Evolutionary conservation across 2,329 filamentous ascomycete genomes (phyloP).

Genomic region (Ceratocystis colombiana): DNA sequence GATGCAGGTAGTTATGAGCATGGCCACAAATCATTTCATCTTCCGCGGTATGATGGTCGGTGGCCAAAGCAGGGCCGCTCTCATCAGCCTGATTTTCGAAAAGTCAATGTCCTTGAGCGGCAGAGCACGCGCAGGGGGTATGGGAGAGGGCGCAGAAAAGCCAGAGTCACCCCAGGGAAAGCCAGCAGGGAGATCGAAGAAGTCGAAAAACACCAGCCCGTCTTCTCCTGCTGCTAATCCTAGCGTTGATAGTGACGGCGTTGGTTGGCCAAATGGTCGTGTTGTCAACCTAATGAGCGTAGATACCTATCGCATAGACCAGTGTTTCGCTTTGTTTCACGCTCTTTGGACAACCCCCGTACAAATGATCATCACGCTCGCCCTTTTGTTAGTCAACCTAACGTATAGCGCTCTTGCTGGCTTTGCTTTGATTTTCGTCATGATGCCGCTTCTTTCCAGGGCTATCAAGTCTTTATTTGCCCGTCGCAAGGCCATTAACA

Average conservation of each 20-base stretch:
- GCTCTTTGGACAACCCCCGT: constrained; percentile 82
- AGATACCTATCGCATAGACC: constrained; percentile 85
- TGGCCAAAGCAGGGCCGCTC: constrained; percentile 66
- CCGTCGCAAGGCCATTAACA: constrained; percentile 74
- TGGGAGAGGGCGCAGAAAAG: constrained; percentile 36
- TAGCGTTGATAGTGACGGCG: constrained; percentile 49
- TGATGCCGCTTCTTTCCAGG: constrained; percentile 64
- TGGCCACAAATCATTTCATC: constrained; percentile 82
- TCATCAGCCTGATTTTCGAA: constrained; percentile 82
- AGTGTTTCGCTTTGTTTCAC: constrained; percentile 81
- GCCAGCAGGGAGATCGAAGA: constrained; percentile 35
- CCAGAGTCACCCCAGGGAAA: constrained; percentile 40
- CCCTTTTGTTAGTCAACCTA: constrained; percentile 74
- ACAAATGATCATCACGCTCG: constrained; percentile 64
- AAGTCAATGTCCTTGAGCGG: constrained; percentile 86
- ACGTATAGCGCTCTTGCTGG: constrained; percentile 83
- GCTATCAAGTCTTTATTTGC: constrained; percentile 68
- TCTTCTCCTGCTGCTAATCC: constrained; percentile 28
- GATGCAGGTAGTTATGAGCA: constrained; percentile 76
- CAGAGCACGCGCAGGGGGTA: constrained; percentile 73
- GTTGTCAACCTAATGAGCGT: constrained; percentile 92
- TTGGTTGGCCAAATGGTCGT: constrained; percentile 85
- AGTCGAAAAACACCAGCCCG: constrained; percentile 32
- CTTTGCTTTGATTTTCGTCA: constrained; percentile 69
- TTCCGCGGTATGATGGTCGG: constrained; percentile 88